phyloP scores from a whole-genome alignment of 2,329 filamentous ascomycete genomes.

The Geoglossum cookeanum region DNA sequence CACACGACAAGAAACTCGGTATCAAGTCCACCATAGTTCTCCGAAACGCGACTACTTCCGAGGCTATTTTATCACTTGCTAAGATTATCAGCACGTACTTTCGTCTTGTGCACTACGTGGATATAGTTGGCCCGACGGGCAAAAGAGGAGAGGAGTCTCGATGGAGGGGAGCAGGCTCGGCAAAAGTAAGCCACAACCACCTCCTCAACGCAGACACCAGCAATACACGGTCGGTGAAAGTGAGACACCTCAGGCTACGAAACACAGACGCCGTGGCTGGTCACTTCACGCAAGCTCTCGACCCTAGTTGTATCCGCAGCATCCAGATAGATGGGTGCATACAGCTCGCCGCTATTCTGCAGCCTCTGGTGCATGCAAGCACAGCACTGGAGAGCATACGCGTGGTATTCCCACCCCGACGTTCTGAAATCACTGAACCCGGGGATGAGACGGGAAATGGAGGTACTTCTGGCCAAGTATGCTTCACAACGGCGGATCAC shows the following conservation, averaged over 20 bases:
- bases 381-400: background rate
- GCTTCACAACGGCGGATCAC: background rate
- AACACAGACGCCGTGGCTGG: background rate
- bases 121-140: background rate
- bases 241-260: background rate
- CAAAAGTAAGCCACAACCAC: too few species aligned
- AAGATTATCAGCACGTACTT: background rate
- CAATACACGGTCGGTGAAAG: background rate
- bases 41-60: background rate
- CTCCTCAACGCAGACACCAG: too few species aligned
- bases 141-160: background rate
- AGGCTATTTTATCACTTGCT: background rate
- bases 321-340: background rate
- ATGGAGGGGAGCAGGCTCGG: background rate
- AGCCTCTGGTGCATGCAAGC: background rate
- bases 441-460: too few species aligned
- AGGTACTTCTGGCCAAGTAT: too few species aligned
- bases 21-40: background rate
- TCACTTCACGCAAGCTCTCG: background rate
- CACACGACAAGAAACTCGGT: background rate
- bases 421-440: background rate
- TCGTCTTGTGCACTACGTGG: background rate
- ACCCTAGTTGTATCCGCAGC: background rate
- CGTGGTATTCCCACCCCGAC: background rate
- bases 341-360: background rate